Evolutionary conservation across 306 rosid species (phyloP), one percentile per base, ranked within the genome.

Genomic region (Luffa acutangula): DNA sequence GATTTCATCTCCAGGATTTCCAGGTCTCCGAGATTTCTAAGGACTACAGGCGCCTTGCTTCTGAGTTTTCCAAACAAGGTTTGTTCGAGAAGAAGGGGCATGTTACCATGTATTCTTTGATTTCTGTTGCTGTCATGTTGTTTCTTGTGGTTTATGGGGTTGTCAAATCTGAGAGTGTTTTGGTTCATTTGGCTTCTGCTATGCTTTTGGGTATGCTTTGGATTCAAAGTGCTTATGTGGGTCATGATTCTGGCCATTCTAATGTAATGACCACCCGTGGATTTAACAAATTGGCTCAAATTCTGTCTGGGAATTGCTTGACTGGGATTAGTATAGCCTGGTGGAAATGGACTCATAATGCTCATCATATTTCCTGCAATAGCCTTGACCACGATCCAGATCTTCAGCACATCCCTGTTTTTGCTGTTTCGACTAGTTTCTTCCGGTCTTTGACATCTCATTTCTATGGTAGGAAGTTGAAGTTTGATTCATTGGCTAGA

Each of bases 261-360:
- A 71, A 58, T 21, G 81, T 82, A 5, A 85, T 85, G 87, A n/a
- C 73, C 5, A 82, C 59, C 39, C 67, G 75, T 37, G 43, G 14
- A 18, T 82, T 3, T 25, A 85, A 85, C 81, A 76, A 80, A 45
- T 5, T 85, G 3, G 75, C 83, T 17, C 87, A 85, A 63, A 48
- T 85, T 66, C 5, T 85, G 9, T 80, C 85, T 2, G 87, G 87
- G 10, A 85, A 85, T 76, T 82, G 83, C 21, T 60, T 85, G 9
- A 85, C 87, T 2, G 87, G 87, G 42, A 85, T 85, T 34, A 85
- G 85, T 69, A 85, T 85, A 36, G 87, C 87, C n/a, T 85, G 87
- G 87, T 85, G 87, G 87, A 85, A 85, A 51, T 85, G 87, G 87
- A 85, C 87, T 36, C 87, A 85, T 34, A 85, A 85, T 59, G 87